These are phyloP conservation scores for Monosporascus sp. DNA, from an alignment of 2,329 filamentous ascomycete species.

Conservation along the genomic window DNA sequence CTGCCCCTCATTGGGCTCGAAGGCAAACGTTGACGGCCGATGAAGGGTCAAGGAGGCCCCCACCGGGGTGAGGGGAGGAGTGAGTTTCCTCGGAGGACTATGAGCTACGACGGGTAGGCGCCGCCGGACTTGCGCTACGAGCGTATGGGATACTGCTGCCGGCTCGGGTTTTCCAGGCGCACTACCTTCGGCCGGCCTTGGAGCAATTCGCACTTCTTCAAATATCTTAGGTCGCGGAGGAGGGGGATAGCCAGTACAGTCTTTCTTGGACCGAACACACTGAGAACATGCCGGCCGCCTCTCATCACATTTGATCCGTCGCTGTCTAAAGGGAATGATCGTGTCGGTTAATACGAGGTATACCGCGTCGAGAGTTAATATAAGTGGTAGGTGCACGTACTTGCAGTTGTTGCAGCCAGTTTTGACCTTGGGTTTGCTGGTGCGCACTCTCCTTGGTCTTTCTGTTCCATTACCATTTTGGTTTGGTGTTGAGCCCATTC, in stretches of 20 bases:
- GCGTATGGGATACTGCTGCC: slow-evolving; percentile 2
- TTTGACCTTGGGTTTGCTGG: slow-evolving; percentile 59
- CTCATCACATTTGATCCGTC: slow-evolving; percentile 65
- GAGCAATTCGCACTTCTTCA: slow-evolving; percentile 35
- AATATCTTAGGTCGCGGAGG: slow-evolving; percentile 44
- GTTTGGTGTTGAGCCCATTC: slow-evolving; percentile 5
- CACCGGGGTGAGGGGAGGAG: slow-evolving; percentile 31
- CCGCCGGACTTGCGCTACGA: slow-evolving; percentile 6
- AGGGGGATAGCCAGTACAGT: slow-evolving; percentile 59
- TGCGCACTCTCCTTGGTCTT: slow-evolving; percentile 41
- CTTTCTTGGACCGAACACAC: slow-evolving; percentile 54
- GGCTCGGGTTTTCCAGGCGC: background rate
- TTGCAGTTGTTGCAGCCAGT: slow-evolving; percentile 66
- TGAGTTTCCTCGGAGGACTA: slow-evolving; percentile 10
- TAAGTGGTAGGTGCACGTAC: slow-evolving; percentile 38
- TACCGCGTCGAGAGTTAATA: background rate
- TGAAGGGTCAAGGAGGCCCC: slow-evolving; percentile 29
- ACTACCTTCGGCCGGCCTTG: slow-evolving; percentile 13
- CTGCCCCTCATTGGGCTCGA: slow-evolving; percentile 47
- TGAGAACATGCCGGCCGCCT: slow-evolving; percentile 55
- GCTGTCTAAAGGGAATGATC: slow-evolving; percentile 36
- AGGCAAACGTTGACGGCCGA: slow-evolving; percentile 43
- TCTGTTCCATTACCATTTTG: slow-evolving; percentile 17
- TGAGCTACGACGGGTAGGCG: slow-evolving; percentile 1
- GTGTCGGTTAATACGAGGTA: background rate